Conservation (phyloP, 441 rosid genomes). For the Codiaeum variegatum region DNA sequence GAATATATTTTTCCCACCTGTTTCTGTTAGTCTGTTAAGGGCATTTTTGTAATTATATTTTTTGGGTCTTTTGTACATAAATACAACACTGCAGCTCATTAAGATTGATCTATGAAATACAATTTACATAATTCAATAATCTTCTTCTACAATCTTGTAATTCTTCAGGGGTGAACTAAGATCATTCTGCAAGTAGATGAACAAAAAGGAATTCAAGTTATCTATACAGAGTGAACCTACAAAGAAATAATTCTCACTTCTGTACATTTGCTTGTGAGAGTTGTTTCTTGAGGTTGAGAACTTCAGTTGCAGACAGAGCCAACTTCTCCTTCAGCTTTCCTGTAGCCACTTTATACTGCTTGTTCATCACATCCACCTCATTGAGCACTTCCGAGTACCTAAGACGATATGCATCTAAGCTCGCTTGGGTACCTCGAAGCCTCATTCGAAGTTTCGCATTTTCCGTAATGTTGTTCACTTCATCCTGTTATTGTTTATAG, state of each 20-base stretch:
- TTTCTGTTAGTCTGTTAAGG: too few relatives aligned
- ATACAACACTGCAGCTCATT: too few relatives aligned
- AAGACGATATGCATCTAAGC: slow-evolving; percentile 51
- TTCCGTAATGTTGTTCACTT: slow-evolving; percentile 39
- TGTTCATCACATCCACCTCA: slow-evolving; percentile 55
- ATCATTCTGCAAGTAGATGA: too few relatives aligned
- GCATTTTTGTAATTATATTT: too few relatives aligned
- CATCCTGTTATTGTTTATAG: slow-evolving; percentile 39
- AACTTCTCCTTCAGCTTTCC: slow-evolving; percentile 50
- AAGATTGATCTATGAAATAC: too few relatives aligned
- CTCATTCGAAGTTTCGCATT: slow-evolving; percentile 75
- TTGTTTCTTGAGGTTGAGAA: slow-evolving; percentile 63
- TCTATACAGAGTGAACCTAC: too few relatives aligned
- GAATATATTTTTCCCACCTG: too few relatives aligned
- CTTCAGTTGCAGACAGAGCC: slow-evolving; percentile 51
- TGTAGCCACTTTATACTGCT: slow-evolving; percentile 59
- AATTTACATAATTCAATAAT: too few relatives aligned
- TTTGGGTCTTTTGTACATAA: too few relatives aligned
- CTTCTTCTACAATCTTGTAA: too few relatives aligned
- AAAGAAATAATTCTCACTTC: not conserved
- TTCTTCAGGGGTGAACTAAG: too few relatives aligned
- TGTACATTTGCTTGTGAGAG: slow-evolving; percentile 31
- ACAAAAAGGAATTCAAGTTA: too few relatives aligned
- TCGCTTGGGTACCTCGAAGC: slow-evolving; percentile 71
- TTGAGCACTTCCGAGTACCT: slow-evolving; percentile 44